Conservation (phyloP, 257 asterid species). For the Penstemon newberryi region DNA sequence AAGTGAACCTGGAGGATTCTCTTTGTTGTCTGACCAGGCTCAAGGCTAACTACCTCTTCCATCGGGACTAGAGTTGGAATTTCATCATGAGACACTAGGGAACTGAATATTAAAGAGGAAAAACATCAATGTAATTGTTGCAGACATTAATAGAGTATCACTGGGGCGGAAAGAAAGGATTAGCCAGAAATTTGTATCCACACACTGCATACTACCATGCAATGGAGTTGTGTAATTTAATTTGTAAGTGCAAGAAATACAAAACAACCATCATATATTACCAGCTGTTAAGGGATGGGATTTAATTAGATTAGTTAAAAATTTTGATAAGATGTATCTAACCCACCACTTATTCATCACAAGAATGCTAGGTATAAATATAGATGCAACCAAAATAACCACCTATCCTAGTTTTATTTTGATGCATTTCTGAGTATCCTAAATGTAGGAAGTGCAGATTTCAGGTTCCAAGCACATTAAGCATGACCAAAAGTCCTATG, state of each 20-base stretch:
- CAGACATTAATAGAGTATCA: constrained; percentile 20
- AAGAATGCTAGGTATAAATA: not conserved
- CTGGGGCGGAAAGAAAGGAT: constrained; percentile 16
- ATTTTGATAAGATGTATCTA: not conserved
- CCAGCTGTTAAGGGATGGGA: not conserved
- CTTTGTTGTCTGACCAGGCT: constrained; percentile 58
- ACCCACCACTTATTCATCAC: not conserved
- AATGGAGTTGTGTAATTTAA: constrained; percentile 10
- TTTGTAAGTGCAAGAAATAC: not conserved
- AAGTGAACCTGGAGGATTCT: constrained; percentile 74
- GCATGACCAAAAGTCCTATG: not conserved
- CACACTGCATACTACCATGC: not conserved
- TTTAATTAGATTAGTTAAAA: not conserved
- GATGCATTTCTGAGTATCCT: not conserved
- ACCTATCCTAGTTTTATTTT: not conserved
- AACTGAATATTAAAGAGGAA: constrained; percentile 46
- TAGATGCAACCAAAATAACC: not conserved
- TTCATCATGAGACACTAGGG: constrained; percentile 43
- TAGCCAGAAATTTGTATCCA: not conserved
- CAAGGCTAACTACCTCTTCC: constrained; percentile 68
- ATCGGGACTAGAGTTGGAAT: constrained; percentile 57
- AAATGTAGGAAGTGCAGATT: constrained; percentile 2
- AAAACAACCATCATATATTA: not conserved
- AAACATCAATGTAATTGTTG: constrained; percentile 22
- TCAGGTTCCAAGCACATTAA: constrained; percentile 16